Percentiles rank a stretch among this genome's conserved stretches.
Evolutionary conservation across 2,329 filamentous ascomycete species (phyloP).

Genomic region (Hymenoscyphus fraxineus): DNA sequence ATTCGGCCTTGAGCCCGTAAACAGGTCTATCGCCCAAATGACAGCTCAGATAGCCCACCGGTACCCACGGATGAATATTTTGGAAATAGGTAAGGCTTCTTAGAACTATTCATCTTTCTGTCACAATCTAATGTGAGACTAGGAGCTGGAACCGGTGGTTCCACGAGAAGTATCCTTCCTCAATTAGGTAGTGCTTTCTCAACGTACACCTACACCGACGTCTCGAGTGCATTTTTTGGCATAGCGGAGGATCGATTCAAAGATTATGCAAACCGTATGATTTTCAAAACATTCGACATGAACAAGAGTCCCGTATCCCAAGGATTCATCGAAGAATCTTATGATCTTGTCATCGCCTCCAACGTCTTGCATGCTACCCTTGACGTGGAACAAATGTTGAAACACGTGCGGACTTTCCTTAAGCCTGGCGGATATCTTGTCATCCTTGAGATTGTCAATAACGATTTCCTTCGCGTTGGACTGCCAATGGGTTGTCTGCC

Average conservation of each 20-base stretch:
- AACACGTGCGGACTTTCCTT: slow-evolving; percentile 22
- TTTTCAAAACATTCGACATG: slow-evolving; percentile 36
- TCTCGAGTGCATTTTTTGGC: slow-evolving; percentile 34
- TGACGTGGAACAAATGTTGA: slow-evolving; percentile 16
- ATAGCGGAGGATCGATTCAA: slow-evolving; percentile 25
- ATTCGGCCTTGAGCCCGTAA: neutral
- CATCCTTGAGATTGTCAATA: neutral
- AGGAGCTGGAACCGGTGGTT: slow-evolving; percentile 22
- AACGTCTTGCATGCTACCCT: slow-evolving; percentile 29
- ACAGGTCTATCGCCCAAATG: neutral
- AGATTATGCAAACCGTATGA: slow-evolving; percentile 25
- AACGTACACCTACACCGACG: slow-evolving; percentile 27
- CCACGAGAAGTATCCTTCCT: slow-evolving; percentile 19
- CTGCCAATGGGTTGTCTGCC: slow-evolving; percentile 12
- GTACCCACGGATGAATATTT: neutral
- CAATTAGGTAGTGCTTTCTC: slow-evolving; percentile 7
- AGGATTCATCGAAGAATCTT: slow-evolving; percentile 34
- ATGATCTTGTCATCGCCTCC: slow-evolving; percentile 25
- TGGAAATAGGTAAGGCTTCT: neutral
- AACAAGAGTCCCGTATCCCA: slow-evolving; percentile 32
- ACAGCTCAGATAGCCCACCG: neutral
- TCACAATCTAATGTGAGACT: neutral
- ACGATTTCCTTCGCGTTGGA: neutral
- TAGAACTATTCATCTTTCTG: neutral
- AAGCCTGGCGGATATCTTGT: neutral